Evolutionary conservation across 192 early-diverging fungal genomes (phyloP).

Genomic region (Geranomyces variabilis): DNA sequence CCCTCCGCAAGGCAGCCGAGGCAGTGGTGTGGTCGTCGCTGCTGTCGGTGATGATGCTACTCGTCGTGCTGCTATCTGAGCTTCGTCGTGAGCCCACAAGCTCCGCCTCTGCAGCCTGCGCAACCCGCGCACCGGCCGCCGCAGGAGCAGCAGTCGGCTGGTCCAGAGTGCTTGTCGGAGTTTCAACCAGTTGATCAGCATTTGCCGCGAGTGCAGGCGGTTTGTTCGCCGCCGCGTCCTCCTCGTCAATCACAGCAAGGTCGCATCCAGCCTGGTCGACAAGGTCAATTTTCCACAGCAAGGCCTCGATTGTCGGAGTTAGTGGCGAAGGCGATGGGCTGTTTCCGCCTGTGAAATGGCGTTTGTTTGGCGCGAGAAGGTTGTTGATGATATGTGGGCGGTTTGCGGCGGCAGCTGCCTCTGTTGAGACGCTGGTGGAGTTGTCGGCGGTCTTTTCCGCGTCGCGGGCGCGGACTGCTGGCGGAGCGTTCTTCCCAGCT

Average conservation of each 20-base stretch:
- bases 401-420: too few species aligned
- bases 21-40: not conserved
- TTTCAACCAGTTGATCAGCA: too few species aligned
- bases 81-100: slow-evolving; percentile 1
- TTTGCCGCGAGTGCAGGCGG: too few species aligned
- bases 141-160: not conserved
- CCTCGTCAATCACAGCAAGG: not conserved
- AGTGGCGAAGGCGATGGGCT: slow-evolving; percentile 26
- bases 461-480: too few species aligned
- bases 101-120: not conserved
- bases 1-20: not conserved
- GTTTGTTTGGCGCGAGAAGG: not conserved
- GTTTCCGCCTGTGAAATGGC: not conserved
- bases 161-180: too few species aligned
- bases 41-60: not conserved
- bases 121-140: not conserved
- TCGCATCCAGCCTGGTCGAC: slow-evolving; percentile 25
- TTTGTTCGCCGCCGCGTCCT: too few species aligned
- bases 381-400: too few species aligned
- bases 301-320: slow-evolving; percentile 29
- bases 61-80: slow-evolving; percentile 3
- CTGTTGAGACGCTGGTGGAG: too few species aligned
- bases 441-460: too few species aligned
- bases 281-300: slow-evolving; percentile 25
- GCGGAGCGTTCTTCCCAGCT: too few species aligned